Evolutionary conservation across 1,284 basidiomycete species (phyloP).

Genomic region (Ganoderma lingzhi): DNA sequence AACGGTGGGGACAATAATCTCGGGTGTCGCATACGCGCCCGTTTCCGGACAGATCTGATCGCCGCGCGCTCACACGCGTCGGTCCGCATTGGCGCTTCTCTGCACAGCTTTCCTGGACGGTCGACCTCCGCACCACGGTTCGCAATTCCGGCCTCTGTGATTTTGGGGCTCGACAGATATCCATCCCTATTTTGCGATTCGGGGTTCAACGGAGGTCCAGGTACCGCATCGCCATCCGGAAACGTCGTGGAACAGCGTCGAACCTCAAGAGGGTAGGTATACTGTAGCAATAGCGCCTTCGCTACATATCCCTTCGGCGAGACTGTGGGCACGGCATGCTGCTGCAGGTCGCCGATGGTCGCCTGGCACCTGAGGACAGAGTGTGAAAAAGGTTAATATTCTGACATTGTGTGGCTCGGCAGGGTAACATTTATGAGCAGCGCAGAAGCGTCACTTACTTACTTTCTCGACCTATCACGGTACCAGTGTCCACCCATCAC

Average conservation of each 20-base stretch:
- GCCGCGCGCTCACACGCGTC: constrained; percentile 13
- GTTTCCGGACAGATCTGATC: constrained; percentile 9
- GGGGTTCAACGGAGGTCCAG: constrained; percentile 8
- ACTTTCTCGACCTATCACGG: not conserved
- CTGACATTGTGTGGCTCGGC: not conserved
- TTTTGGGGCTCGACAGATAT: constrained; percentile 19
- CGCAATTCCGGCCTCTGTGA: constrained; percentile 7
- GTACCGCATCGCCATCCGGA: constrained; percentile 13
- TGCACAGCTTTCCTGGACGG: constrained; percentile 7
- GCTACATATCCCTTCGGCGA: not conserved
- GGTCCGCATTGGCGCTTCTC: constrained; percentile 16
- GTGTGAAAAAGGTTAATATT: not conserved
- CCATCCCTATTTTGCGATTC: constrained; percentile 2
- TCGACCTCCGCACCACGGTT: constrained; percentile 10
- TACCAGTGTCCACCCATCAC: not conserved
- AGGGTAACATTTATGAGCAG: not conserved
- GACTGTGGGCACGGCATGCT: not conserved
- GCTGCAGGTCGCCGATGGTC: not conserved
- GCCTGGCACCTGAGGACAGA: not conserved
- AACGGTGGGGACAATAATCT: constrained; percentile 16
- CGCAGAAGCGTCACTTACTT: not conserved
- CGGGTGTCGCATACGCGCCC: constrained; percentile 6
- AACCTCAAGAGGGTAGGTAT: not conserved
- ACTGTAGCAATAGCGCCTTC: not conserved
- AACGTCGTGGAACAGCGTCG: not conserved